Conservation (phyloP, 2,329 filamentous ascomycete species). For the Beauveria rudraprayagi region DNA sequence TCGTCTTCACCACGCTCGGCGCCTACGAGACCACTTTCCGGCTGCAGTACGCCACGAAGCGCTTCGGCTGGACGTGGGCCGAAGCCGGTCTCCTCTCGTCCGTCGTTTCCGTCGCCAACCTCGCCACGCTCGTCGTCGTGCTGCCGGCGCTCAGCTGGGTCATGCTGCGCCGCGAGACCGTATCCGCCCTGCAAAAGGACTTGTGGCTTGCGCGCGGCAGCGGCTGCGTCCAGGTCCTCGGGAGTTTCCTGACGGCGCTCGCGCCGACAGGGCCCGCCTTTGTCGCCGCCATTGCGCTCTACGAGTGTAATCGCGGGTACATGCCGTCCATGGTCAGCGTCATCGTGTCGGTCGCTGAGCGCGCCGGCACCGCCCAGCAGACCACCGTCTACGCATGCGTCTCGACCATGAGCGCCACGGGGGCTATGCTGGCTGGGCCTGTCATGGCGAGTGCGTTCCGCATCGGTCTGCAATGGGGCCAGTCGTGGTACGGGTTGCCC, state of each 20-base stretch:
- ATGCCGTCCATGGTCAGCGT: conserved; percentile 4
- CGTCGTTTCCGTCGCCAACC: background rate
- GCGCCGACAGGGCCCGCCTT: background rate
- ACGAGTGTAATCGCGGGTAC: conserved; percentile 4
- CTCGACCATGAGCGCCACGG: background rate
- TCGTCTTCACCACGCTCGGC: conserved; percentile 9
- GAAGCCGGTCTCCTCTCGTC: conserved; percentile 7
- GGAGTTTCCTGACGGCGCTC: conserved; percentile 9
- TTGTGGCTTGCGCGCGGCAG: conserved; percentile 9
- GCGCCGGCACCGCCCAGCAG: background rate
- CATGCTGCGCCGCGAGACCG: background rate
- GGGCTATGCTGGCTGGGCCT: background rate
- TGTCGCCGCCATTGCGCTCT: background rate
- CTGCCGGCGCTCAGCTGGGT: conserved; percentile 3
- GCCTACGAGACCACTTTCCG: conserved; percentile 2
- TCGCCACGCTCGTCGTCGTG: background rate
- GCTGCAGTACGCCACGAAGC: conserved; percentile 9
- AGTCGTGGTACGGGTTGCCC: conserved; percentile 8
- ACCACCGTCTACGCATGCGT: conserved; percentile 2
- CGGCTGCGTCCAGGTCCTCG: background rate
- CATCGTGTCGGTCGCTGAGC: background rate
- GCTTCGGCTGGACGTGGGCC: conserved; percentile 10
- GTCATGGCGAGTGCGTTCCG: conserved; percentile 8
- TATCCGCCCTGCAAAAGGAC: conserved; percentile 5
- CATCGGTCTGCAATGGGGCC: conserved; percentile 3